Percentiles rank a stretch among this genome's conserved stretches.
Conservation (phyloP, 2,329 filamentous ascomycete species). For the Paraconiothyrium brasiliense region DNA sequence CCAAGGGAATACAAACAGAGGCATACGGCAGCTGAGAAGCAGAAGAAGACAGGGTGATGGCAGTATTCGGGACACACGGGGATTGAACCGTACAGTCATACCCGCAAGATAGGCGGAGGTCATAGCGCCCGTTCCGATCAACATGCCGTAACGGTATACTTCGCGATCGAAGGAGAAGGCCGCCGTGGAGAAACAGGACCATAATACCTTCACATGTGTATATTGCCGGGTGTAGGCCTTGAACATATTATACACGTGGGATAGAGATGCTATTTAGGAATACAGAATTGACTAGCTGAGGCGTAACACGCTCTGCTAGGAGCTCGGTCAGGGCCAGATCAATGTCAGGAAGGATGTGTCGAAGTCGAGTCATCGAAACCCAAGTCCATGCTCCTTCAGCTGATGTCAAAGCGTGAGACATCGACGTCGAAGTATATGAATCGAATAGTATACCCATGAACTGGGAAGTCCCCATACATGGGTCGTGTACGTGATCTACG, state of each 20-base stretch:
- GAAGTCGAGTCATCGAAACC: too few relatives aligned
- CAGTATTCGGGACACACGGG: not conserved
- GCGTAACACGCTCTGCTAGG: too few relatives aligned
- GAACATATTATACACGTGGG: not conserved
- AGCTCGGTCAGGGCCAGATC: too few relatives aligned
- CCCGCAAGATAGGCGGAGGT: not conserved
- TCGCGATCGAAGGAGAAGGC: not conserved
- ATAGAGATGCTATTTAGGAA: not conserved
- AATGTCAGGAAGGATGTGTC: too few relatives aligned
- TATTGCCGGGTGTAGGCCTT: not conserved
- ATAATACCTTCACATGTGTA: not conserved
- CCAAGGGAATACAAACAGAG: conserved; percentile 86
- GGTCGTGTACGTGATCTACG: not conserved
- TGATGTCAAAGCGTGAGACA: too few relatives aligned
- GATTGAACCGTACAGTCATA: not conserved
- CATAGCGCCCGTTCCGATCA: not conserved
- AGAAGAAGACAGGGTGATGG: conserved; percentile 42
- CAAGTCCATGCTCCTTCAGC: too few relatives aligned
- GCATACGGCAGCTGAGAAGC: conserved; percentile 56
- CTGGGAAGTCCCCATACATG: not conserved
- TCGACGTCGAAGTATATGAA: too few relatives aligned
- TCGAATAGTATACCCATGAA: not conserved
- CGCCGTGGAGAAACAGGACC: not conserved
- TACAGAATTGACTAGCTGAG: too few relatives aligned
- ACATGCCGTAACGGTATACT: not conserved